phyloP scores from a whole-genome alignment of 2,329 filamentous ascomycete species.

The Pseudogymnoascus sp. region DNA sequence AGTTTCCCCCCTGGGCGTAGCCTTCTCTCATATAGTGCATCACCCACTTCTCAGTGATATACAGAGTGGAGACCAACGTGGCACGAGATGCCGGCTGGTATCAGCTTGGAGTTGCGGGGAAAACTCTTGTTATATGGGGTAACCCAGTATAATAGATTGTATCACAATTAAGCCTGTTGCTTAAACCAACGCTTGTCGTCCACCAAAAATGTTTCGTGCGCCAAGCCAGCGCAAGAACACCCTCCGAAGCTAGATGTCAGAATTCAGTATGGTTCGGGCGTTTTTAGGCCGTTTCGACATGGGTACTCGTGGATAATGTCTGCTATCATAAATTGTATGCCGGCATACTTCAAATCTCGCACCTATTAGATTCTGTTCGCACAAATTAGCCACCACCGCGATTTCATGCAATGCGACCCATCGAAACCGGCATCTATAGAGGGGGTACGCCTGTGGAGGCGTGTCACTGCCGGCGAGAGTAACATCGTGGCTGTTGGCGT shows the following conservation, averaged over 20 bases:
- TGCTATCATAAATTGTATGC: neutral
- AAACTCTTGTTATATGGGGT: conserved; percentile 6
- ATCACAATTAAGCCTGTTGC: neutral
- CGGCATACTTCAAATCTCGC: neutral
- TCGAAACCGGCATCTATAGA: neutral
- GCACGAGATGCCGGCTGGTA: conserved; percentile 1
- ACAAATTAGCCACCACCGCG: neutral
- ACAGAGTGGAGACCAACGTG: neutral
- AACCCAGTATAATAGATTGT: neutral
- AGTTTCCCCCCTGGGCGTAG: neutral
- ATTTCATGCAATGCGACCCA: neutral
- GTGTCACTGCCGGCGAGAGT: neutral
- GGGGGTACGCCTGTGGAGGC: neutral
- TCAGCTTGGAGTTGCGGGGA: conserved; percentile 1
- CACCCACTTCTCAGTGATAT: neutral
- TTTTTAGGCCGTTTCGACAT: neutral
- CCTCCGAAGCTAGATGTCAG: neutral
- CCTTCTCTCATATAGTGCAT: neutral
- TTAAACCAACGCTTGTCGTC: neutral
- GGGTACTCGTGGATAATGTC: neutral
- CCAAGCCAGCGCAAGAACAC: neutral
- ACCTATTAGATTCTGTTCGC: neutral
- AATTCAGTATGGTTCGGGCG: neutral
- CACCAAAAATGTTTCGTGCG: neutral
- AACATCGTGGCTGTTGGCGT: neutral